These are phyloP conservation scores for Macadamia integrifolia DNA, from an alignment of 164 flowering plant genomes.

Conservation along the genomic window DNA sequence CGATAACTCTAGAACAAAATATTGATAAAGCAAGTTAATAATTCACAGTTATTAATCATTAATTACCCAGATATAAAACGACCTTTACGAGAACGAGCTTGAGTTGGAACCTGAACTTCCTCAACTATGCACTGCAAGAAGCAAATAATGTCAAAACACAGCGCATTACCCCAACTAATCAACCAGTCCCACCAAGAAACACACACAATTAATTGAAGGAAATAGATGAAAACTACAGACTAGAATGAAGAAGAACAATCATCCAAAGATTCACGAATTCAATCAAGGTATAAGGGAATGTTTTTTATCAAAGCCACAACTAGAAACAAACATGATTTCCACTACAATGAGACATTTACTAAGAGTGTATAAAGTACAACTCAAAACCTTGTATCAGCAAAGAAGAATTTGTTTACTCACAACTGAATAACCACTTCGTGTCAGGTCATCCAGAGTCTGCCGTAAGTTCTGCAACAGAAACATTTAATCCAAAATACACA, in stretches of 20 bases:
- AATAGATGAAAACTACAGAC: background rate
- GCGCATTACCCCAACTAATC: background rate
- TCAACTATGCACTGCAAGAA: conserved; percentile 86
- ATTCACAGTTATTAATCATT: background rate
- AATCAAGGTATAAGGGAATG: too few species aligned
- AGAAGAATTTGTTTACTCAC: conserved; percentile 43
- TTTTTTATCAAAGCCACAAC: too few species aligned
- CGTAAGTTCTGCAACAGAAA: conserved; percentile 75
- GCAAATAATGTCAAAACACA: background rate
- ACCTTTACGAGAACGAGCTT: conserved; percentile 89
- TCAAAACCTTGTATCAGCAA: background rate
- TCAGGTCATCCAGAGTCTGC: conserved; percentile 95
- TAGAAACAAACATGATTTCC: too few species aligned
- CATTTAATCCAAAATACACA: background rate
- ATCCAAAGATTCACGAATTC: too few species aligned
- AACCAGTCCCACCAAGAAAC: background rate
- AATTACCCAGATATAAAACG: conserved; percentile 98
- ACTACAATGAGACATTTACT: too few species aligned
- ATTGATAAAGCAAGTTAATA: background rate
- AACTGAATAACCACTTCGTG: conserved; percentile 87
- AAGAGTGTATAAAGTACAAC: too few species aligned
- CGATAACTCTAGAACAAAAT: background rate
- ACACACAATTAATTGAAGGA: background rate
- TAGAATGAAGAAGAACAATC: background rate
- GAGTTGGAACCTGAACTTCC: conserved; percentile 98